A percentile compares a stretch with the other conserved stretches of the same genome.
Evolutionary conservation across 495 filamentous ascomycete species (phyloP).

Genomic region (Pyrenula massariospora): DNA sequence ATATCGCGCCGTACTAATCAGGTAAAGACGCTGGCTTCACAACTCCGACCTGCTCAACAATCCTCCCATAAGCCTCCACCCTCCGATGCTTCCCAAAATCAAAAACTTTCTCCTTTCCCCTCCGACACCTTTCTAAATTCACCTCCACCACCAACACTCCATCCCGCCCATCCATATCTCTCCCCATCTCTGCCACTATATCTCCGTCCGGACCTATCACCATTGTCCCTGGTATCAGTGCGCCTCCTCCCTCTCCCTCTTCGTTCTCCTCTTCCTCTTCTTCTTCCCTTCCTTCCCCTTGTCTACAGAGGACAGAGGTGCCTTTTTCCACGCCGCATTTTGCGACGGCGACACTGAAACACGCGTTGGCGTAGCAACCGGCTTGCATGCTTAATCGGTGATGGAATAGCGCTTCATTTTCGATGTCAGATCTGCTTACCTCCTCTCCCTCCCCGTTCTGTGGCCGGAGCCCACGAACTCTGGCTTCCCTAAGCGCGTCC

Average conservation of each 20-base stretch:
- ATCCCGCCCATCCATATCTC: slow-evolving; percentile 17
- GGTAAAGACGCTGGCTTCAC: slow-evolving; percentile 29
- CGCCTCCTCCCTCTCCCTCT: slow-evolving; percentile 9
- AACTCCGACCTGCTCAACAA: slow-evolving; percentile 28
- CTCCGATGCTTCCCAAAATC: slow-evolving; percentile 33
- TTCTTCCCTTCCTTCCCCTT: not conserved
- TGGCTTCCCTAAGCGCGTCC: not conserved
- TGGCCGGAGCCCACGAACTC: too few relatives aligned
- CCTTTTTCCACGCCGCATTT: slow-evolving; percentile 25
- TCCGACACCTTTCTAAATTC: slow-evolving; percentile 28
- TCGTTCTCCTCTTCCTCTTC: not conserved
- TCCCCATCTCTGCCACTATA: slow-evolving; percentile 29
- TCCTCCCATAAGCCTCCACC: slow-evolving; percentile 30
- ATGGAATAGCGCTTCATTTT: slow-evolving; percentile 29
- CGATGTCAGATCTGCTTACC: slow-evolving; percentile 25
- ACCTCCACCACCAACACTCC: slow-evolving; percentile 34
- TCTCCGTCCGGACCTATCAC: slow-evolving; percentile 37
- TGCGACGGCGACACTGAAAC: slow-evolving; percentile 30
- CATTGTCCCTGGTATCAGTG: slow-evolving; percentile 34
- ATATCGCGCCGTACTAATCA: too few relatives aligned
- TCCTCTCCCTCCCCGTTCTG: slow-evolving; percentile 25
- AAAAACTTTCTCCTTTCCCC: slow-evolving; percentile 32
- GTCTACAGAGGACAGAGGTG: not conserved
- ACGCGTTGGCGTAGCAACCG: slow-evolving; percentile 35
- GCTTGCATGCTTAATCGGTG: slow-evolving; percentile 31